Conservation (phyloP, 2,329 filamentous ascomycete species). For the Fusarium goolgardi region DNA sequence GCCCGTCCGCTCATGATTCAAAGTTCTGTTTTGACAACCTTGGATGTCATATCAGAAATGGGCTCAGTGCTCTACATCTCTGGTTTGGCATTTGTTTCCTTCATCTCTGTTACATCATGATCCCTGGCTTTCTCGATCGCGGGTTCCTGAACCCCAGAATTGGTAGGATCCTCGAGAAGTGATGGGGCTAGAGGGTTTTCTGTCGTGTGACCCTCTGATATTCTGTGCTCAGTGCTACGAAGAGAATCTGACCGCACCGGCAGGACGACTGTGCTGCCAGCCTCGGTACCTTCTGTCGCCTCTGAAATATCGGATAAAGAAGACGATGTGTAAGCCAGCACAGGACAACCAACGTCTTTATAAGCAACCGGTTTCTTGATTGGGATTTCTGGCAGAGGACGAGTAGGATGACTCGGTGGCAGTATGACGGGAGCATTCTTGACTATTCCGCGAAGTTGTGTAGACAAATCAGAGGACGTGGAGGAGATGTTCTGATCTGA, state of each 20-base stretch:
- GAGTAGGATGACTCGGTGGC: constrained; percentile 4
- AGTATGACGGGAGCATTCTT: neutral
- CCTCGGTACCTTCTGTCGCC: constrained; percentile 31
- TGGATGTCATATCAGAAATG: neutral
- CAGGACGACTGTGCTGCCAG: constrained; percentile 19
- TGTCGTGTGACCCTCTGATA: neutral
- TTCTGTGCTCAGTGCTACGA: neutral
- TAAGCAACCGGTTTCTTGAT: constrained; percentile 1
- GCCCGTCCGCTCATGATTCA: constrained; percentile 30
- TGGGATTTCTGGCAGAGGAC: constrained; percentile 43
- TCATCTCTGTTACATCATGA: neutral
- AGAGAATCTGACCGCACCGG: constrained; percentile 19
- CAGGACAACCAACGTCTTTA: constrained; percentile 14
- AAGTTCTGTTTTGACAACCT: constrained; percentile 6
- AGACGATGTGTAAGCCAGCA: constrained; percentile 24
- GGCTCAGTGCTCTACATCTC: neutral
- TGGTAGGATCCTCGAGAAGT: neutral
- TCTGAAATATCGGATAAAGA: constrained; percentile 42
- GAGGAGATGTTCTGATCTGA: neutral
- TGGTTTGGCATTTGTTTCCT: neutral
- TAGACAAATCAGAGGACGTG: neutral
- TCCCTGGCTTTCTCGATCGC: neutral
- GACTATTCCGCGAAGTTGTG: neutral
- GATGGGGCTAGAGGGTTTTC: neutral
- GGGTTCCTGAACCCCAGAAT: neutral